Evolutionary conservation across 495 filamentous ascomycete genomes (phyloP).

Genomic region (Aspergillus bertholletiae): DNA sequence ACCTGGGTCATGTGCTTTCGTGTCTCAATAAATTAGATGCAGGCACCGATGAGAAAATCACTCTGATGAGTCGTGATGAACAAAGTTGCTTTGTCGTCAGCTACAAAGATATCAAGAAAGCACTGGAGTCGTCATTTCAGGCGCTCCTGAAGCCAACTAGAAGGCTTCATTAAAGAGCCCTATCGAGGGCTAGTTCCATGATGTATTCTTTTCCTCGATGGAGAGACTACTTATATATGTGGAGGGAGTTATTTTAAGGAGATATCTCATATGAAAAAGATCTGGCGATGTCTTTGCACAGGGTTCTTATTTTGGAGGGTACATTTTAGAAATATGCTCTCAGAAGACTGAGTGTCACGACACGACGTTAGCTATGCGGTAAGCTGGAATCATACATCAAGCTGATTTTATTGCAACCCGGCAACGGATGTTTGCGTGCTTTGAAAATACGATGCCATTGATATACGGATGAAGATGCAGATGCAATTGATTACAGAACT

Average conservation of each 20-base stretch:
- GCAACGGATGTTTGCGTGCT: not conserved
- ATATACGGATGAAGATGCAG: conserved; percentile 1
- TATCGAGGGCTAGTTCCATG: not conserved
- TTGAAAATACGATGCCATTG: conserved; percentile 4
- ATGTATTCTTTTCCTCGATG: not conserved
- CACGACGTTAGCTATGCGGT: not conserved
- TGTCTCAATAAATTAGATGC: conserved; percentile 92
- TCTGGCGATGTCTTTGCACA: not conserved
- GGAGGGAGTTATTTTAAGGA: not conserved
- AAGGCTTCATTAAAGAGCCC: conserved; percentile 35
- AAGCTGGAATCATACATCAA: not conserved
- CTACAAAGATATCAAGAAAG: conserved; percentile 83
- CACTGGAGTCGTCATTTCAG: conserved; percentile 71
- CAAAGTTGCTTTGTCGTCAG: conserved; percentile 80
- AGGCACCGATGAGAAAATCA: conserved; percentile 80
- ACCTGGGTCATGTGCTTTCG: conserved; percentile 78
- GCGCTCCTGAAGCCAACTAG: conserved; percentile 63
- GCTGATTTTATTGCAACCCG: not conserved
- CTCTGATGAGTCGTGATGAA: conserved; percentile 82
- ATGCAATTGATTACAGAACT: conserved; percentile 11
- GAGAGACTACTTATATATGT: conserved; percentile 11
- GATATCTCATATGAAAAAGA: not conserved
- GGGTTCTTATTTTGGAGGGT: not conserved
- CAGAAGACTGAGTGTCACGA: not conserved
- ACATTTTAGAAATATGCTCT: conserved; percentile 5